Conservation (phyloP, 805 yeast genomes). For the Starmerella bombicola region DNA sequence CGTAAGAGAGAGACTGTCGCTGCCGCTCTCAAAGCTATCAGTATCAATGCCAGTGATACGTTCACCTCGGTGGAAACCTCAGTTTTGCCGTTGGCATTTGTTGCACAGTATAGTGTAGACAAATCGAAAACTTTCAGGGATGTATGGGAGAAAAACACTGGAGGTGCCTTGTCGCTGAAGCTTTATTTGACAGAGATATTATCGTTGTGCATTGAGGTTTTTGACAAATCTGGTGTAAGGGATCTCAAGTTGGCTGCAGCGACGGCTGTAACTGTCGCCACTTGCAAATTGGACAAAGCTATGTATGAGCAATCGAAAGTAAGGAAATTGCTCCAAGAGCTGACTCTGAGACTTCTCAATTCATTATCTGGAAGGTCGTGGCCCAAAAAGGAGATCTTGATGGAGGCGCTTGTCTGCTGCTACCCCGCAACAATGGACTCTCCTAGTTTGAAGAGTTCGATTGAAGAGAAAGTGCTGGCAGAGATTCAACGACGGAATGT, state of each 20-base stretch:
- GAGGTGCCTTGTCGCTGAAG: slow-evolving; percentile 56
- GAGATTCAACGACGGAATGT: slow-evolving; percentile 61
- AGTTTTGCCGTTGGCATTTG: slow-evolving; percentile 64
- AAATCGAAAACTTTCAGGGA: slow-evolving; percentile 41
- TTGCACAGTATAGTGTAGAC: slow-evolving; percentile 58
- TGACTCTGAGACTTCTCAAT: slow-evolving; percentile 38
- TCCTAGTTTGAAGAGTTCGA: slow-evolving; percentile 29
- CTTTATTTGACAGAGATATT: slow-evolving; percentile 61
- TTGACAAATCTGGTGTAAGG: slow-evolving; percentile 45
- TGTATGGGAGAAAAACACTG: slow-evolving; percentile 72
- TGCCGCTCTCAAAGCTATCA: slow-evolving; percentile 35
- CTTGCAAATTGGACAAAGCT: slow-evolving; percentile 25
- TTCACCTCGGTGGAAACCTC: slow-evolving; percentile 50
- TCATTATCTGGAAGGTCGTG: slow-evolving; percentile 71
- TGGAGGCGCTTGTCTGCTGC: slow-evolving; percentile 51
- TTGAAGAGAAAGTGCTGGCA: slow-evolving; percentile 37
- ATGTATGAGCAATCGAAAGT: slow-evolving; percentile 36
- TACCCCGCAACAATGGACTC: slow-evolving; percentile 29
- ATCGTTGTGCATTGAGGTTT: slow-evolving; percentile 36
- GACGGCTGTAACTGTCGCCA: slow-evolving; percentile 41
- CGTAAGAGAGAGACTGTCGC: slow-evolving; percentile 31
- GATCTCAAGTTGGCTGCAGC: slow-evolving; percentile 60
- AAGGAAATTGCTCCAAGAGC: no score
- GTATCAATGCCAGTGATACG: slow-evolving; percentile 50
- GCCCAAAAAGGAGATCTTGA: slow-evolving; percentile 71